phyloP scores from a whole-genome alignment of 768 basidiomycete species.

The Chalciporus chontae region DNA sequence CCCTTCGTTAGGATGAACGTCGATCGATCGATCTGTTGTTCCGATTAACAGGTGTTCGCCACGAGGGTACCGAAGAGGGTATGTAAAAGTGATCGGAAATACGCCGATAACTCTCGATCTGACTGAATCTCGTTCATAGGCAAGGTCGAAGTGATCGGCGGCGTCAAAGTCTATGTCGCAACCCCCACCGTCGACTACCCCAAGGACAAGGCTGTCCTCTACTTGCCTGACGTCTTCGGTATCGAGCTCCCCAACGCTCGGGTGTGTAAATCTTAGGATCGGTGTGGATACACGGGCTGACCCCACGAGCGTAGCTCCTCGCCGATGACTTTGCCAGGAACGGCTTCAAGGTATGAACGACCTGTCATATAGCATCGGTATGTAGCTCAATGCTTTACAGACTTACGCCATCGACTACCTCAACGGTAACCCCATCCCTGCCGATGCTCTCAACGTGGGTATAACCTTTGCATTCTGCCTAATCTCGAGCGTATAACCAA shows the following conservation, averaged over 20 bases:
- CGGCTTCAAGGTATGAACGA: constrained; percentile 32
- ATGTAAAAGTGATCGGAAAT: background rate
- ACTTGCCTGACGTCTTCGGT: constrained; percentile 53
- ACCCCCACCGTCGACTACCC: constrained; percentile 48
- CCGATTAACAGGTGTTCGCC: constrained; percentile 38
- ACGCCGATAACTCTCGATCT: background rate
- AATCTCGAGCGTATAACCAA: background rate
- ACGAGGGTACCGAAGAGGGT: constrained; percentile 49
- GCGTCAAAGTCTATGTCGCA: constrained; percentile 50
- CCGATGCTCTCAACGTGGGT: constrained; percentile 15
- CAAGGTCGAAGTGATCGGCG: constrained; percentile 42
- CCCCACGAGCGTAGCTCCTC: constrained; percentile 32
- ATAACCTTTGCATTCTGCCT: background rate
- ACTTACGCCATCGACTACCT: constrained; percentile 27
- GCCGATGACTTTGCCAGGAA: constrained; percentile 42
- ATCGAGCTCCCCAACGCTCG: constrained; percentile 42
- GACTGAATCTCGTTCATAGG: constrained; percentile 32
- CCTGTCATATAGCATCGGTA: background rate
- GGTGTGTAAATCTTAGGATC: constrained; percentile 26
- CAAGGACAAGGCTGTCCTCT: constrained; percentile 55
- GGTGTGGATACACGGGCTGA: background rate
- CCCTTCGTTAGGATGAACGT: background rate
- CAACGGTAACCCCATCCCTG: constrained; percentile 24
- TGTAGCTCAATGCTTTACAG: background rate
- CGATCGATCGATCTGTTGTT: constrained; percentile 1